Conservation (phyloP, 1,284 basidiomycete genomes). For the Cutaneotrichosporon curvatum region DNA sequence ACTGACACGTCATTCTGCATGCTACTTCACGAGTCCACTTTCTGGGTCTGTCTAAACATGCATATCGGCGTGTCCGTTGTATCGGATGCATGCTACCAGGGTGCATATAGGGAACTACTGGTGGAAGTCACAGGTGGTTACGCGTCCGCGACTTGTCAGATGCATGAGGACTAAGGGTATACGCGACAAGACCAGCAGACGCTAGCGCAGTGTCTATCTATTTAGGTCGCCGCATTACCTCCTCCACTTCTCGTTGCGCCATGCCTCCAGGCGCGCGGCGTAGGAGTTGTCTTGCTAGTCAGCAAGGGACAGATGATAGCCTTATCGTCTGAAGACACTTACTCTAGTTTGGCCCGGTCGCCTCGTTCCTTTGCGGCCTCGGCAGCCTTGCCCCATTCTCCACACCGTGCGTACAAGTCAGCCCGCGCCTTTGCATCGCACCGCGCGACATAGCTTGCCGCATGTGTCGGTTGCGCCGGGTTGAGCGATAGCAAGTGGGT, state of each 20-base stretch:
- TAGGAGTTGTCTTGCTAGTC: constrained; percentile 2
- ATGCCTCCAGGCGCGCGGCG: constrained; percentile 7
- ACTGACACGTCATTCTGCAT: too few species aligned
- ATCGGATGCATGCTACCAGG: too few species aligned
- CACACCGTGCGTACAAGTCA: constrained; percentile 78
- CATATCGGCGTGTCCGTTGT: too few species aligned
- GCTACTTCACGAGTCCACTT: too few species aligned
- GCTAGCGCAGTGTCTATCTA: constrained; percentile 1
- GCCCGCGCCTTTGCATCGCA: constrained; percentile 76
- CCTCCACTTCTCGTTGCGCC: constrained; percentile 14
- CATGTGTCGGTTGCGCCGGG: constrained; percentile 57
- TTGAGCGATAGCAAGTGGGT: constrained; percentile 37
- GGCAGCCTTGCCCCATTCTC: constrained; percentile 79
- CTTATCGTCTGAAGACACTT: constrained; percentile 43
- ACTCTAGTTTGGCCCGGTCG: constrained; percentile 76
- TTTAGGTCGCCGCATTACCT: constrained; percentile 17
- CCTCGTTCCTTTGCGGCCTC: constrained; percentile 78
- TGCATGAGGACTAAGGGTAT: too few species aligned
- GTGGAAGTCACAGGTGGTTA: too few species aligned
- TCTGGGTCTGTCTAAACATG: too few species aligned
- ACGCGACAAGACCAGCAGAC: not conserved
- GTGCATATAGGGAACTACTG: too few species aligned
- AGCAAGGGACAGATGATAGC: not conserved
- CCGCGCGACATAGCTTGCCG: constrained; percentile 63
- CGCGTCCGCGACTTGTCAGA: too few species aligned